Base-by-base conservation (phyloP, 495 filamentous ascomycete species). In the Pyrenopolyporus hunteri region DNA sequence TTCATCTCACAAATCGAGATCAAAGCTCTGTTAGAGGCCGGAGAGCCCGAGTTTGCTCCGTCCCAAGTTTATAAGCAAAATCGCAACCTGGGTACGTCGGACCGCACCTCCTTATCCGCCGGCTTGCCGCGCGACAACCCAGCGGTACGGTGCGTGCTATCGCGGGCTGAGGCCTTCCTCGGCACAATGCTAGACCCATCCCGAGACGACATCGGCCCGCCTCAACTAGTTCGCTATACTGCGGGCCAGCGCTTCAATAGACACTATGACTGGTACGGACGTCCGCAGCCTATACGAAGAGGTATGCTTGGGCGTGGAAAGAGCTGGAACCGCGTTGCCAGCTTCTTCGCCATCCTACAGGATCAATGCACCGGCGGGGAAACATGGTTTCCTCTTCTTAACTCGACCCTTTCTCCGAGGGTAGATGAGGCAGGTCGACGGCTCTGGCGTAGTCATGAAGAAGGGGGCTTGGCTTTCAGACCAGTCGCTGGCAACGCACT, bases 401-500 rank as follows among this genome's bases (percentile, higher is more conserved):
- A 75, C 49, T 35, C 54, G 0, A 72, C 77, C 0, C 50, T 50
- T 0, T 23, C 56, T 7, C 7, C 43, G 32, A 54, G 17, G 37
- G 45, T 26, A 44, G 46, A 47, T 40, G 20, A 33, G 46, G 8
- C 37, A 9, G 37, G 54, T 43, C 64, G 45, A 53, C 64, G 57
- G 20, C 59, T 77, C 20, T 80, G 76, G 78, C 71, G 74, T 31
- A 63, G 69, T 31, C 77, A 79, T 36, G 75, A 79, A 25, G 76
- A 81, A 13, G 80, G 78, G 0, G 82, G 81, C 2, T 65, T 83
- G 29, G 79, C 78, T 0, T 84, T 84, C 53, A 63, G 73, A 35
- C 81, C 82, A 0, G 73, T 83, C 9, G 68, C 74, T 1, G 74
- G 80, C 4, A 83, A 83, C 65, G 81, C 79, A 19, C 53, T 84